Evolutionary conservation across 192 early-diverging fungal species (phyloP).

Genomic region (Chytriomyces confervae): DNA sequence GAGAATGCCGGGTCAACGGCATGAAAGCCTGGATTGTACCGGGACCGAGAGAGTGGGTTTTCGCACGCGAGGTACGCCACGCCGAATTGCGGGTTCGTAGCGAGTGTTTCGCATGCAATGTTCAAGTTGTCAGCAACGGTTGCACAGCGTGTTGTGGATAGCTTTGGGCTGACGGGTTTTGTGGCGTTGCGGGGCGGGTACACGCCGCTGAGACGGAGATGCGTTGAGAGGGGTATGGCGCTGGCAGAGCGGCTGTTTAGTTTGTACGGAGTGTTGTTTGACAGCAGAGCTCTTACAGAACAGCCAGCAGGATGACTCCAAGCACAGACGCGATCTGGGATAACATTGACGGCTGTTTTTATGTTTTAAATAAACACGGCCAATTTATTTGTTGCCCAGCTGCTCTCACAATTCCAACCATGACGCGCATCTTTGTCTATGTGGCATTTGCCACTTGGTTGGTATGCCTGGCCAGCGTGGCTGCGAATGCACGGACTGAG

Average conservation of each 20-base stretch:
- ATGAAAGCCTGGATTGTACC: slow-evolving; percentile 13
- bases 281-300: background rate
- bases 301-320: background rate
- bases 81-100: slow-evolving; percentile 6
- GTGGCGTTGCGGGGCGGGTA: background rate
- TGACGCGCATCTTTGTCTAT: too few relatives aligned
- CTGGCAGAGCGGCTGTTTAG: background rate
- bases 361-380: too few relatives aligned
- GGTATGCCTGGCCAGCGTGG: too few relatives aligned
- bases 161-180: background rate
- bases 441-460: too few relatives aligned
- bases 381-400: too few relatives aligned
- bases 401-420: too few relatives aligned
- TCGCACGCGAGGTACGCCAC: slow-evolving; percentile 30
- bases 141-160: background rate
- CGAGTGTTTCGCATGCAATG: slow-evolving; percentile 12
- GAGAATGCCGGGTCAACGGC: background rate
- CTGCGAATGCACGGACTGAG: too few relatives aligned
- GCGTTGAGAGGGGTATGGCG: background rate
- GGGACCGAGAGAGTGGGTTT: too few relatives aligned
- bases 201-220: slow-evolving; percentile 15
- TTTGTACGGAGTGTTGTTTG: background rate
- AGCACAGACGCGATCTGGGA: too few relatives aligned
- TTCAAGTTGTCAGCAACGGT: background rate
- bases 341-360: too few relatives aligned